Percentiles rank a stretch among this genome's conserved stretches.
Evolutionary conservation across 441 rosid genomes (phyloP).

Genomic region (Adansonia grandidieri): DNA sequence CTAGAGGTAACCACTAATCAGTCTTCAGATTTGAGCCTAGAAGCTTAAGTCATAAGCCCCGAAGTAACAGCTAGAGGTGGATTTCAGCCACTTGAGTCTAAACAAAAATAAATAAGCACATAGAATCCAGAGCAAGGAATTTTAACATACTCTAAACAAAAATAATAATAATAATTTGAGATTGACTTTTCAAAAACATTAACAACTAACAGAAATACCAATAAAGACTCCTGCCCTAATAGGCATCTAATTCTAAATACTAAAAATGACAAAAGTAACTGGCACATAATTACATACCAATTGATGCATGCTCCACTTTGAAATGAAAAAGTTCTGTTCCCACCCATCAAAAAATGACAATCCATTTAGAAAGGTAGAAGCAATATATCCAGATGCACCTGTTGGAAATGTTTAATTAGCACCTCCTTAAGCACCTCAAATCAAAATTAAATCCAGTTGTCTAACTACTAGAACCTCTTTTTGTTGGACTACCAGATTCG

Average conservation of each 20-base stretch:
- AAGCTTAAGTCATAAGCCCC: background rate
- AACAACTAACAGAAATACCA: too few relatives aligned
- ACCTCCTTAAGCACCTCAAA: background rate
- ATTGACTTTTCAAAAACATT: too few relatives aligned
- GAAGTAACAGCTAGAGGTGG: background rate
- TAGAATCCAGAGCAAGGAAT: background rate
- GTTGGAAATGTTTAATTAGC: constrained; percentile 30
- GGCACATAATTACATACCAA: constrained; percentile 50
- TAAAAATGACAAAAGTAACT: constrained; percentile 11
- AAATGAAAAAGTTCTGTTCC: constrained; percentile 95
- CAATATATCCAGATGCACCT: constrained; percentile 56
- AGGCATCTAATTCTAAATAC: background rate
- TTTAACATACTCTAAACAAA: too few relatives aligned
- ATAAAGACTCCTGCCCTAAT: too few relatives aligned
- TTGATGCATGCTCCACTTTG: constrained; percentile 99
- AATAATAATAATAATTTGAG: too few relatives aligned
- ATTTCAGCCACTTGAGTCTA: constrained; percentile 4
- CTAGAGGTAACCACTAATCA: background rate
- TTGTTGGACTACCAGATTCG: background rate
- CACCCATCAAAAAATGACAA: constrained; percentile 97
- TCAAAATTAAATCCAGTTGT: constrained; percentile 6
- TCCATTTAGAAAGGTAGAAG: constrained; percentile 85
- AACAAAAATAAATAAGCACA: constrained; percentile 1
- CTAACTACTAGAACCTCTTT: background rate
- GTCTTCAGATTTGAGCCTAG: background rate